Base-by-base conservation (phyloP, 108 stramenopile species). In the Bacterosira constricta region DNA sequence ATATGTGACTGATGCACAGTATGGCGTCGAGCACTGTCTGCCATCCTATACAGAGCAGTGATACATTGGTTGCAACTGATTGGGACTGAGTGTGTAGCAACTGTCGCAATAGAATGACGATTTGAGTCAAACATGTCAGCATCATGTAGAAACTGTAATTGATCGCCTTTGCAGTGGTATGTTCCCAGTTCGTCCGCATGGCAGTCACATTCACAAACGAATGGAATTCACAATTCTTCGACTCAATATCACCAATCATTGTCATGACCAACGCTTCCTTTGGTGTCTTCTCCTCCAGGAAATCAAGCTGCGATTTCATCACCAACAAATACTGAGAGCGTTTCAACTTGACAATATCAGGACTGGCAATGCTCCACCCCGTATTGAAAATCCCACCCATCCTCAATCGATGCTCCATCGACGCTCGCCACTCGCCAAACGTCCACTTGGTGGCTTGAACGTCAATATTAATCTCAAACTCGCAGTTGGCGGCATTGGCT, bases 91-190 rank as follows among this genome's bases (percentile, higher is more conserved):
- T 88, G 71, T 96, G 90, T 20, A 96, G 78, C 35, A 95, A 73
- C 70, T 98, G 97, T 21, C 87, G 66, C 34, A 96, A 69, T n/a
- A 97, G 81, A 3, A 96, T 60, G 18, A 92, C 88, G 26, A 96
- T 96, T 75, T 97, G 96, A 27, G 82, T 77, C 62, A 97, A 69
- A 63, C 93, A 97, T 7, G 85, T 87, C 30, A 94, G 54, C 90
- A 95, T 97, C 92, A 94, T 93, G 69, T 83, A 85, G 56, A 95
- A 92, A 23, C 86, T 86, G 73, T 97, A 97, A 60, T 93, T 97
- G 73, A 94, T 91, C 3, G 95, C 96, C 65, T 89, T 92, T 32
- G 77, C 85, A 13, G 89, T 92, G 7, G 92, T 89, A 23, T 76
- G 54, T 37, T 94, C 88, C 92, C 92, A 94, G 65, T 97, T 89